Evolutionary conservation across 179 eudicot genomes (phyloP), one percentile per base, ranked within the genome.

Genomic region (Beta macrorhiza): DNA sequence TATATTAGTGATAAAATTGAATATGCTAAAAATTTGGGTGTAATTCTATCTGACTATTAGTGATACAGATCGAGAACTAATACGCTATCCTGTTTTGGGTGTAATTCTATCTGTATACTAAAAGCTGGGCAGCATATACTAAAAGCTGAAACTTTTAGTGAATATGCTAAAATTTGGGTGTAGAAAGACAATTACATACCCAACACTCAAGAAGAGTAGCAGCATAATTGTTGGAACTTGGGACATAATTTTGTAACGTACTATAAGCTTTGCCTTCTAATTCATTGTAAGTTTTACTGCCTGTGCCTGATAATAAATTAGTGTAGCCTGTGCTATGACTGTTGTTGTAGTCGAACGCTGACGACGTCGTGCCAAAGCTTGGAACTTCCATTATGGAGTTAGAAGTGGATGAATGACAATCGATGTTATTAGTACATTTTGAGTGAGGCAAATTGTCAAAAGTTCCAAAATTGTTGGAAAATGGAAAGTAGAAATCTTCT

Each of bases 151-250:
- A 25, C 25, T 25, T 25, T 25, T 25, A 25, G 25, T 25, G 25
- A 25, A 25, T 25, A 25, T 25, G 25, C 25, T 25, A 25, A 25
- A 25, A 25, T 25, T 25, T 25, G 25, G 25, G 25, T 25, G 25
- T 25, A 63, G 67, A 20, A 32, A 11, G 8, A 11, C 3, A 11
- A 25, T 25, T 61, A 75, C 85, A 12, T 83, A 83, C 85, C 85
- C 80, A 75, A 79, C 58, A 68, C n/a, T 79, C 56, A 22, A 45
- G 63, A 58, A 68, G 10, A 57, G 51, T n/a, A 32, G 73, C 56
- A 75, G 22, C 82, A 74, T 20, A 57, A 65, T n/a, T 52, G 52
- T 79, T 75, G 20, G 80, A 6, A 58, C 67, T 49, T 37, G 42
- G 63, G 25, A 67, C 72, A 79, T 67, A 32, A 61, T 20, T 75